Evolutionary conservation across 164 flowering plant species (phyloP), one percentile per base, ranked within the genome.

Genomic region (Chimonanthus praecox): DNA sequence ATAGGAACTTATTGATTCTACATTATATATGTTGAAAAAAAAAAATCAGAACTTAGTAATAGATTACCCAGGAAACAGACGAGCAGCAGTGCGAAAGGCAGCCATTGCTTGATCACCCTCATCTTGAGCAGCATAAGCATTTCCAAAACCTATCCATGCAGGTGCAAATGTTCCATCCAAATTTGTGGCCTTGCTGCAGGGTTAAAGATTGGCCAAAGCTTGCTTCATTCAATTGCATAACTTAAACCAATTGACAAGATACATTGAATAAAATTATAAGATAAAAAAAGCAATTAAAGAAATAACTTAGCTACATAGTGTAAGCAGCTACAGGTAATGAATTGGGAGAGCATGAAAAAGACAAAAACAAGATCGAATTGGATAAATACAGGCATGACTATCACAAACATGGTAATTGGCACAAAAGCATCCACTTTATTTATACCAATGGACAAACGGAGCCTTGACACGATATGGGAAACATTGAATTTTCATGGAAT

Each of bases 61-160:
- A 11, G 54, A 51, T 73, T 90, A 93, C 99, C 99, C 99, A 49
- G 99, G 97, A 86, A 96, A 94, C 66, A 94, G 79, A 75, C 99
- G 94, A 80, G 95, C 95, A 80, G 95, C 98, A 71, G 97, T 92
- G 13, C 98, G 92, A 75, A 92, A 96, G 50, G 95, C 86, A 44
- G 90, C 84, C 99, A 94, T 96, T 74, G 99, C 99, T 76, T 94
- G 99, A 77, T 96, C 99, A 74, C 97, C 97, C 84, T 96, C 99
- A 73, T 94, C 97, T 86, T 83, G 84, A 74, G 94, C 97, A 78
- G 99, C 92, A 84, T 84, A 90, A 70, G 98, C 97, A 92, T 92
- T 92, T 58, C 99, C 99, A 79, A 70, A 85, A 49, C 98, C 97
- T 74, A 96, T 89, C 97, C 89, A 90, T 72, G 95, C 97, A 69